Conservation (phyloP, 2,329 filamentous ascomycete species). For the Fusarium coicis region DNA sequence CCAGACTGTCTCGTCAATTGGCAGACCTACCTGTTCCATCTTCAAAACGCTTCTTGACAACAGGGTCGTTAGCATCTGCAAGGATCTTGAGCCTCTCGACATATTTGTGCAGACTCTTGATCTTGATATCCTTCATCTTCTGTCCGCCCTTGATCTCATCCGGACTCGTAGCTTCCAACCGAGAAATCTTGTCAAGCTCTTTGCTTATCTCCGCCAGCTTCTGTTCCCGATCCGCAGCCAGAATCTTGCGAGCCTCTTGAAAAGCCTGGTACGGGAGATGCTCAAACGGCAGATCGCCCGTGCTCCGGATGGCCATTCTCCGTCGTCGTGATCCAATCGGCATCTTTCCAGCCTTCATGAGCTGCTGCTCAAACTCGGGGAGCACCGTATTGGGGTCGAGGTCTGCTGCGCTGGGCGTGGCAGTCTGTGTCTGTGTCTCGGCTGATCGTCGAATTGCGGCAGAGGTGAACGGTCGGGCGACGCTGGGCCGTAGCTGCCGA, state of each 20-base stretch:
- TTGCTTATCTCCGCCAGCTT: conserved; percentile 79
- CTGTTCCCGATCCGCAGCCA: conserved; percentile 81
- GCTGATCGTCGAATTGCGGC: conserved; percentile 45
- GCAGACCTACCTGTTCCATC: conserved; percentile 78
- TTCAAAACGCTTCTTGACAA: conserved; percentile 93
- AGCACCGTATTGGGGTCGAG: conserved; percentile 77
- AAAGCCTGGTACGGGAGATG: conserved; percentile 97
- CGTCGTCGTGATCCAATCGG: conserved; percentile 88
- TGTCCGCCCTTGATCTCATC: conserved; percentile 70
- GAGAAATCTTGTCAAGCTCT: conserved; percentile 75
- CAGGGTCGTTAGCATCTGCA: conserved; percentile 93
- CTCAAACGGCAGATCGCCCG: conserved; percentile 82
- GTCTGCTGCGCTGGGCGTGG: conserved; percentile 48
- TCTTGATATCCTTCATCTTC: conserved; percentile 70
- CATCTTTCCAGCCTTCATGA: conserved; percentile 74
- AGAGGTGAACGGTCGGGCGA: conserved; percentile 50
- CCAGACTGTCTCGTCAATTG: not conserved
- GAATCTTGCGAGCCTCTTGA: conserved; percentile 89
- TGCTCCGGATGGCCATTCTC: conserved; percentile 75
- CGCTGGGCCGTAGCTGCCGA: conserved; percentile 58
- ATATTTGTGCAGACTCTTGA: conserved; percentile 76
- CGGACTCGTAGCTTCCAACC: conserved; percentile 68
- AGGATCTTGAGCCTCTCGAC: conserved; percentile 85
- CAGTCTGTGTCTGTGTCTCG: conserved; percentile 43
- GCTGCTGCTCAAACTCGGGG: conserved; percentile 66